Base-by-base conservation (phyloP, 2,329 filamentous ascomycete genomes). In the Cercospora sp. region DNA sequence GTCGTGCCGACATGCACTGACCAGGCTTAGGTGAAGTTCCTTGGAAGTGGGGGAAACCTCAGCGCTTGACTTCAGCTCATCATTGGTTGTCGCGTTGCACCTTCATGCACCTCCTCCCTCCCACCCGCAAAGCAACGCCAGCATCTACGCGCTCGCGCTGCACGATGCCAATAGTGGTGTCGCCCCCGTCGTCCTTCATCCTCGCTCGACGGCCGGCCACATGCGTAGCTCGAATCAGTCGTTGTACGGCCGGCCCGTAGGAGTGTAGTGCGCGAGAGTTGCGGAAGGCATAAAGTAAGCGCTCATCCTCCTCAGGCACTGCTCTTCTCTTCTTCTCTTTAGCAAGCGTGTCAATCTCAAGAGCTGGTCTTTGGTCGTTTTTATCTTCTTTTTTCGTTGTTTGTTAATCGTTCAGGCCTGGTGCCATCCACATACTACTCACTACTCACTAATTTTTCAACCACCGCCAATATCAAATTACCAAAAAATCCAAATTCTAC, bases 331-430 rank as follows among this genome's bases (percentile, higher is more conserved):
- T 75, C 77, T 75, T 78, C 76, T 82, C 80, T 81, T 79, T 81
- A 84, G 82, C 82, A 83, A 84, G 82, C 80, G 75, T 82, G 81
- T 83, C 78, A 83, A 83, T 74, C 78, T 79, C 75, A 74, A 82
- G 82, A 83, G 81, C 80, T 83, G 82, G 79, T 78, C 80, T 75
- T 81, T 81, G 77, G 80, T 78, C 80, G 79, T 80, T 80, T 79
- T 72, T 58, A 80, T 76, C 73, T 75, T 72, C 75, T 74, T 75
- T 74, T 75, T 78, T 78, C 78, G 77, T 76, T 79, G 76, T 76
- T 75, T 76, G 76, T 77, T 79, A 79, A 75, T 78, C 61, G 30
- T 64, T 81, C 76, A 77, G 80, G 82, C 82, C 82, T 83, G 82
- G 82, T 83, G 82, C 79, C 76, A 67, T 71, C 59, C 60, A 63